A percentile compares a stretch with the other conserved stretches of the same genome.
Evolutionary conservation across 169 alveolate genomes (phyloP).

Genomic region (Eimeria necatrix): DNA sequence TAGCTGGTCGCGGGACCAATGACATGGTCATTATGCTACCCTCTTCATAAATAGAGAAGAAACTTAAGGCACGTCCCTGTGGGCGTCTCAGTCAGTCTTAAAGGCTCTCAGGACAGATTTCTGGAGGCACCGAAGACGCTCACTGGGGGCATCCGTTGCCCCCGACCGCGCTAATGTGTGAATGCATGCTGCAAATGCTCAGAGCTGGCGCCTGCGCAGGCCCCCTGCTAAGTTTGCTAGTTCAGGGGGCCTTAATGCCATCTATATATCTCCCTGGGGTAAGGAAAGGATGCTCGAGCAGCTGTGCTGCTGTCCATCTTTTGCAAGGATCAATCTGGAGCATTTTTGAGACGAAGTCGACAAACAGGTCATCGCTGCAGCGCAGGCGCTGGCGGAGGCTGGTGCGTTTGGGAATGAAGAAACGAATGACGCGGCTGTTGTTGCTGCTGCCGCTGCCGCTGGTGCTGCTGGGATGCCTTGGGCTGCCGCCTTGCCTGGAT

Average conservation of each 20-base stretch:
- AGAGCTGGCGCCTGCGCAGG: not conserved
- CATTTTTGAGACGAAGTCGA: constrained; percentile 87
- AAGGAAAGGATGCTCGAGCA: constrained; percentile 94
- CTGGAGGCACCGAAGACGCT: too few species aligned
- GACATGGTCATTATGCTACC: too few species aligned
- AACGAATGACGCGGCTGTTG: constrained; percentile 60
- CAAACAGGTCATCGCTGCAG: constrained; percentile 85
- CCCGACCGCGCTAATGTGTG: not conserved
- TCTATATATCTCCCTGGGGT: constrained; percentile 71
- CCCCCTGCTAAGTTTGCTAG: not conserved
- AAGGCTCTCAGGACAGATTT: too few species aligned
- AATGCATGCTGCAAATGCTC: not conserved
- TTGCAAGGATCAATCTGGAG: constrained; percentile 87
- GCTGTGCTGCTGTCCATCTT: constrained; percentile 94
- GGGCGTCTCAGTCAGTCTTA: too few species aligned
- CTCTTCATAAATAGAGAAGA: too few species aligned
- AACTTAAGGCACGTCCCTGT: too few species aligned
- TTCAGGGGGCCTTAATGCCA: constrained; percentile 66
- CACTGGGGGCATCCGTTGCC: too few species aligned
- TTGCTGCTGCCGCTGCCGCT: constrained; percentile 50
- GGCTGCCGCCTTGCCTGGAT: not conserved
- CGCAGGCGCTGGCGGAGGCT: constrained; percentile 81
- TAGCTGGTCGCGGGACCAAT: too few species aligned
- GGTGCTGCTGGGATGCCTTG: constrained; percentile 24
- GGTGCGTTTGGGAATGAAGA: constrained; percentile 80